These are phyloP conservation scores for Fusarium verticillioides DNA, from an alignment of 2,329 filamentous ascomycete genomes.

Conservation along the genomic window DNA sequence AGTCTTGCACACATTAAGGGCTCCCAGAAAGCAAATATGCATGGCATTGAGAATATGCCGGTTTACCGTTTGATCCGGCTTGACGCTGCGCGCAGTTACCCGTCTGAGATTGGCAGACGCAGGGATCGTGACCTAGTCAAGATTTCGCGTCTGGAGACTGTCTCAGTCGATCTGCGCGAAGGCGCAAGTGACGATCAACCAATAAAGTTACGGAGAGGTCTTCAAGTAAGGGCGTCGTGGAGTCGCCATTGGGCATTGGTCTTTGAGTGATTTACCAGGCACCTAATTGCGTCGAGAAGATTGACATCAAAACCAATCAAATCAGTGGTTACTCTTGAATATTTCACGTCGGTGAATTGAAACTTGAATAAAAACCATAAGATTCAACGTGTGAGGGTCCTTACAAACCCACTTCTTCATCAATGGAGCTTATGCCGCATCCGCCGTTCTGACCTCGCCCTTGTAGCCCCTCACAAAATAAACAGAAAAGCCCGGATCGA, in stretches of 20 bases:
- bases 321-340: neutral
- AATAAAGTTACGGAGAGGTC: neutral
- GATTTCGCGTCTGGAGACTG: too few species aligned
- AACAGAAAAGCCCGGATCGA: neutral
- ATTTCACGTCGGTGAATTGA: rapidly evolving
- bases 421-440: neutral
- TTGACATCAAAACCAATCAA: neutral
- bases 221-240: rapidly evolving
- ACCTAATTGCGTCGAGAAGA: neutral
- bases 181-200: neutral
- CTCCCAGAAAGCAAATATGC: rapidly evolving
- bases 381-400: rapidly evolving
- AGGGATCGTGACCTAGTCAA: neutral
- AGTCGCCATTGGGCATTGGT: neutral
- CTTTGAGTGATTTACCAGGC: neutral
- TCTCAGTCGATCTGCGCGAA: rapidly evolving
- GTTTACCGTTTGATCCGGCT: neutral
- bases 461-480: neutral
- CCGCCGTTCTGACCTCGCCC: neutral
- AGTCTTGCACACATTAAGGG: too few species aligned
- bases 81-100: neutral
- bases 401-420: rapidly evolving
- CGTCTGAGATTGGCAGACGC: neutral
- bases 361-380: rapidly evolving
- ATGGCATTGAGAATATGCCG: neutral